phyloP scores from a whole-genome alignment of 1,284 basidiomycete species.

The Heterobasidion occidentale region DNA sequence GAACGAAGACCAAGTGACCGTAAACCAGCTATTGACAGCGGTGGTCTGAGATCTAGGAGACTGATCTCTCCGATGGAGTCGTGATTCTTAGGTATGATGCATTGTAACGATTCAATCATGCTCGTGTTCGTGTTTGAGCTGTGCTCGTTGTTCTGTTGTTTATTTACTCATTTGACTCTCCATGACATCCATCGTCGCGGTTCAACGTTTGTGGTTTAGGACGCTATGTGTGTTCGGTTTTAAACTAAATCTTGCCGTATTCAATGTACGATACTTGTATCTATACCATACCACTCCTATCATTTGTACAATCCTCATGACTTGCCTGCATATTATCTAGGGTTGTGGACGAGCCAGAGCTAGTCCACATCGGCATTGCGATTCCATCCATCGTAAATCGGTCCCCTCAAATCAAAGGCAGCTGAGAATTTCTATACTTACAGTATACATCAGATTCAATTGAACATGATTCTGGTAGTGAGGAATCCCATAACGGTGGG shows the following conservation, averaged over 20 bases:
- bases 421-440: no score
- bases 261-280: not conserved
- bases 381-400: not conserved
- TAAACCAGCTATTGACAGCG: not conserved
- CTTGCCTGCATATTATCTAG: no score
- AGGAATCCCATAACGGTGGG: no score
- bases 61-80: not conserved
- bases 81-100: not conserved
- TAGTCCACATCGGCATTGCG: not conserved
- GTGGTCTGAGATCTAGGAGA: not conserved
- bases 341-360: no score
- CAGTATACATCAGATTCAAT: no score
- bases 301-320: no score
- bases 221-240: not conserved
- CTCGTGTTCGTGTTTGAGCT: not conserved
- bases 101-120: not conserved
- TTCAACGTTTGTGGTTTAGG: not conserved
- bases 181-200: not conserved
- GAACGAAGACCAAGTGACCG: slow-evolving; percentile 5
- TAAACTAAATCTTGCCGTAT: not conserved
- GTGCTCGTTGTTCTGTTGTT: not conserved
- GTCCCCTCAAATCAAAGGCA: not conserved
- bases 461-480: no score
- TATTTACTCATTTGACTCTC: not conserved
- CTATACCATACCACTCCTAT: not conserved